A percentile compares a stretch with the other conserved stretches of the same genome.
Evolutionary conservation across 2,329 filamentous ascomycete species (phyloP).

Genomic region (Trichoderma arundinaceum): DNA sequence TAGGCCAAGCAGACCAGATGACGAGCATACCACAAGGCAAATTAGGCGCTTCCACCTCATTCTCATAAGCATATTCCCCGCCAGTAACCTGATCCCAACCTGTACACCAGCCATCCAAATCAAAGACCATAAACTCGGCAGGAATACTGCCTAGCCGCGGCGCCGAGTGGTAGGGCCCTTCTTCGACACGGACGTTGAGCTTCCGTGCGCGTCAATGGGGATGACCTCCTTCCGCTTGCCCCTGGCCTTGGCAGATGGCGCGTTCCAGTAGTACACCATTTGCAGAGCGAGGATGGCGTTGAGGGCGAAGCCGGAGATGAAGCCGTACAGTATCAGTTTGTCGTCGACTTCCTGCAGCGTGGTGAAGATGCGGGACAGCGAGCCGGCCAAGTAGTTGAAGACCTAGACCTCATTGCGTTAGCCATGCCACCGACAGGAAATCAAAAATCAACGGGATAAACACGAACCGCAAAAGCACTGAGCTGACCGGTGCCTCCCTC

Average conservation of each 20-base stretch:
- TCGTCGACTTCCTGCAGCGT: slow-evolving; percentile 97
- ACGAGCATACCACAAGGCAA: slow-evolving; percentile 13
- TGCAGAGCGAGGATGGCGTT: slow-evolving; percentile 86
- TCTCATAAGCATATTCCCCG: slow-evolving; percentile 2
- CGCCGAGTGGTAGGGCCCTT: slow-evolving; percentile 53
- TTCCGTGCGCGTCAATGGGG: slow-evolving; percentile 39
- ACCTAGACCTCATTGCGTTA: slow-evolving; percentile 62
- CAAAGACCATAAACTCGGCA: not conserved
- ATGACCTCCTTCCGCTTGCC: slow-evolving; percentile 49
- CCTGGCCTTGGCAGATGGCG: slow-evolving; percentile 55
- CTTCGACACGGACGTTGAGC: slow-evolving; percentile 45
- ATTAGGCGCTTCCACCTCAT: slow-evolving; percentile 2
- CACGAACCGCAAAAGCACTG: slow-evolving; percentile 83
- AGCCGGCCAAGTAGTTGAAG: slow-evolving; percentile 96
- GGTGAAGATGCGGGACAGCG: slow-evolving; percentile 93
- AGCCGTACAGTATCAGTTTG: slow-evolving; percentile 93
- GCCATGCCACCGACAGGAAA: not conserved
- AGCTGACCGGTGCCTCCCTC: slow-evolving; percentile 92
- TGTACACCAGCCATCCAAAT: slow-evolving; percentile 23
- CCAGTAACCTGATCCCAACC: slow-evolving; percentile 13
- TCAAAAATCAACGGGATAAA: not conserved
- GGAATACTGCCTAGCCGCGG: slow-evolving; percentile 44
- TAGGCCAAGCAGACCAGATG: slow-evolving; percentile 15
- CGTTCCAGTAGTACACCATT: slow-evolving; percentile 97
- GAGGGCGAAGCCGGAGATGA: slow-evolving; percentile 87